Evolutionary conservation across 352 stramenopile species (phyloP).

Genomic region (Bremia lactucae): DNA sequence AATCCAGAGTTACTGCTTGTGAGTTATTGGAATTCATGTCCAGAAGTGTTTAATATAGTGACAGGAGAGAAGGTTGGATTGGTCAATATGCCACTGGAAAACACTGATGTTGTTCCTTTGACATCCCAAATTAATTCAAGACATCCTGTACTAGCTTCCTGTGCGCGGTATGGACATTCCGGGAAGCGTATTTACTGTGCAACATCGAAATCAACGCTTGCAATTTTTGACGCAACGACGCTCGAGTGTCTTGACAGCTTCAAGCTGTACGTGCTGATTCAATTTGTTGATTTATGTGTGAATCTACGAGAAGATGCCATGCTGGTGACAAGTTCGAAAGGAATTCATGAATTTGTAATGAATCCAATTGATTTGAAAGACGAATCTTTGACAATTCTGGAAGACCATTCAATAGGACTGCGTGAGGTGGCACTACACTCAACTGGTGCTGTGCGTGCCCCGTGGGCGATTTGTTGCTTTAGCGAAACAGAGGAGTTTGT

Average conservation of each 20-base stretch:
- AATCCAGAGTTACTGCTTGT: slow-evolving; percentile 47
- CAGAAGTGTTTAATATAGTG: slow-evolving; percentile 39
- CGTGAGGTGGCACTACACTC: slow-evolving; percentile 42
- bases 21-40: slow-evolving; percentile 45
- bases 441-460: slow-evolving; percentile 56
- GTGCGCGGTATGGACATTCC: slow-evolving; percentile 37
- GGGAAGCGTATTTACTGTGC: slow-evolving; percentile 55
- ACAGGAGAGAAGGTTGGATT: slow-evolving; percentile 24
- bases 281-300: slow-evolving; percentile 58
- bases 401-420: slow-evolving; percentile 15
- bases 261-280: slow-evolving; percentile 42
- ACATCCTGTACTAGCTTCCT: slow-evolving; percentile 41
- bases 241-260: slow-evolving; percentile 35
- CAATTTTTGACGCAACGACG: slow-evolving; percentile 43
- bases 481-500: slow-evolving; percentile 56
- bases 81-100: slow-evolving; percentile 32
- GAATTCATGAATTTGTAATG: slow-evolving; percentile 54
- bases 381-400: background rate
- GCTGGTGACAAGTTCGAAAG: slow-evolving; percentile 60
- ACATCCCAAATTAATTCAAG: slow-evolving; percentile 42
- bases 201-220: slow-evolving; percentile 54
- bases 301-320: slow-evolving; percentile 41
- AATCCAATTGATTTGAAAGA: background rate
- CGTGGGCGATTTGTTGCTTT: slow-evolving; percentile 66
- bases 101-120: slow-evolving; percentile 32